These are phyloP conservation scores for Clarkia xantiana DNA, from an alignment of 345 rosid species.

Conservation along the genomic window DNA sequence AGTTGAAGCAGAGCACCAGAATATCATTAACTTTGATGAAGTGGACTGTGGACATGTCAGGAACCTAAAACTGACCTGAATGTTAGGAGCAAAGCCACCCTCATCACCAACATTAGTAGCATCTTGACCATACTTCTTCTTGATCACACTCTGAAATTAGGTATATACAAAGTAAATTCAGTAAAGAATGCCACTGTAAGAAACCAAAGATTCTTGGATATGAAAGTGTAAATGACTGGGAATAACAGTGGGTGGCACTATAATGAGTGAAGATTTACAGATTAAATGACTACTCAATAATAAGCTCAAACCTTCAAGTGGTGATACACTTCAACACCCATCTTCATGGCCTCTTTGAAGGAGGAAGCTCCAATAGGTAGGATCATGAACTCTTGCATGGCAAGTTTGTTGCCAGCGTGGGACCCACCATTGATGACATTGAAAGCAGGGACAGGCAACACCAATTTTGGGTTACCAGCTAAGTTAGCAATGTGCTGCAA, in stretches of 20 bases:
- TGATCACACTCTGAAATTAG: constrained; percentile 40
- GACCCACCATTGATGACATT: constrained; percentile 66
- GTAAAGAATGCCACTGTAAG: neutral
- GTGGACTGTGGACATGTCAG: neutral
- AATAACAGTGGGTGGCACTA: neutral
- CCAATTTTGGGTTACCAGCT: constrained; percentile 48
- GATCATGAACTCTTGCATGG: constrained; percentile 70
- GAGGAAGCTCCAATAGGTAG: constrained; percentile 56
- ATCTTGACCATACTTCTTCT: constrained; percentile 97
- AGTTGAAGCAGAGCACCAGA: neutral
- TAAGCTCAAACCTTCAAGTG: constrained; percentile 32
- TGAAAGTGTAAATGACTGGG: neutral
- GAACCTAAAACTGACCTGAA: constrained; percentile 36
- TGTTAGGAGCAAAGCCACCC: constrained; percentile 96
- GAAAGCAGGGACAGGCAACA: constrained; percentile 56
- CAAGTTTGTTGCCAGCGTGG: constrained; percentile 55
- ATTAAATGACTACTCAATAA: too few species aligned
- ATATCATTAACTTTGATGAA: neutral
- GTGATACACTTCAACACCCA: constrained; percentile 63
- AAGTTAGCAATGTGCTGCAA: constrained; percentile 59
- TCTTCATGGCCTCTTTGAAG: constrained; percentile 67
- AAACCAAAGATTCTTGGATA: neutral
- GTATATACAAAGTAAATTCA: neutral
- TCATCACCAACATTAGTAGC: constrained; percentile 98
- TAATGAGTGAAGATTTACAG: neutral